Evolutionary conservation across 73 alveolate genomes (phyloP).

Genomic region (Tetrahymena elliotti): DNA sequence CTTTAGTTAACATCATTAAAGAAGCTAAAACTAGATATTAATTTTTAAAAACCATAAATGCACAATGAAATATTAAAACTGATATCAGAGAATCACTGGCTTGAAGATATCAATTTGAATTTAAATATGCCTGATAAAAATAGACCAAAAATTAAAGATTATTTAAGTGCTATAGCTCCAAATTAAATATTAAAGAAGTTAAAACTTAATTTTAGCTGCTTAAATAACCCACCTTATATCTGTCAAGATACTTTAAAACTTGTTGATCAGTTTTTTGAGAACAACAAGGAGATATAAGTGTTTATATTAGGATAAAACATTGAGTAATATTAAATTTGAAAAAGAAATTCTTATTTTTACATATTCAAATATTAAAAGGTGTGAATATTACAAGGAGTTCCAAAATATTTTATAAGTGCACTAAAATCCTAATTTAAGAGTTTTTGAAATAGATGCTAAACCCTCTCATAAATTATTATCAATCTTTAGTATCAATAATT

Average conservation of each 20-base stretch:
- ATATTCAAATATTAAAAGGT: not conserved
- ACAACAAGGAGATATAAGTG: not conserved
- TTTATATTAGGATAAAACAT: not conserved
- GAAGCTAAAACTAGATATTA: not conserved
- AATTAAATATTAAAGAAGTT: not conserved
- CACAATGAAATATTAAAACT: not conserved
- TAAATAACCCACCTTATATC: not conserved
- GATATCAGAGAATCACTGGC: not conserved
- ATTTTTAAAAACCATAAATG: not conserved
- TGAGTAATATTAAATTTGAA: not conserved
- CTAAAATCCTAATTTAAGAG: not conserved
- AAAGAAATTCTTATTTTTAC: not conserved
- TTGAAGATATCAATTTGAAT: not conserved
- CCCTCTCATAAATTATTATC: not conserved
- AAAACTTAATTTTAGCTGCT: not conserved
- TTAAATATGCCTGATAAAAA: not conserved
- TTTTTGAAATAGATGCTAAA: not conserved
- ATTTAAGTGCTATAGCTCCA: not conserved
- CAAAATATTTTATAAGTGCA: not conserved
- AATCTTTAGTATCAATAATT: not conserved
- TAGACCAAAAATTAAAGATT: not conserved
- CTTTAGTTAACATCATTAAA: not conserved
- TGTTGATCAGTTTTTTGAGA: not conserved
- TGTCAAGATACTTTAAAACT: not conserved
- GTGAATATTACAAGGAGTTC: not conserved